These are phyloP conservation scores for Dichotomocladium elegans DNA, from an alignment of 371 early-diverging fungal genomes.

Conservation along the genomic window DNA sequence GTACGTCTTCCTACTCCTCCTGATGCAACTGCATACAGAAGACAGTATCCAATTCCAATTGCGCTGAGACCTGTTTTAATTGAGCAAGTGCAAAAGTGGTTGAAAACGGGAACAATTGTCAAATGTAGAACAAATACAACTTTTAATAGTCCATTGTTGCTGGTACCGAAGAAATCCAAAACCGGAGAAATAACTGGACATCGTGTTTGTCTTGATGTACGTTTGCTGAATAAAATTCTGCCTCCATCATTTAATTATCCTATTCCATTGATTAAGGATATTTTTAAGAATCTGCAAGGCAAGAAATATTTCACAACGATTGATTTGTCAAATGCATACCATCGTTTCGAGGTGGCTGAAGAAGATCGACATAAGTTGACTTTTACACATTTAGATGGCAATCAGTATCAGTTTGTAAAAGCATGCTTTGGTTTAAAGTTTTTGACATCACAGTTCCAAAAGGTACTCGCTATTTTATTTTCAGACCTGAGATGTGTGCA, in stretches of 20 bases:
- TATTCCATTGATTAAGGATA: background rate
- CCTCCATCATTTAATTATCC: background rate
- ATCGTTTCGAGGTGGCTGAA: background rate
- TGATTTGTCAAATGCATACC: slow-evolving; percentile 1
- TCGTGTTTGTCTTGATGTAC: background rate
- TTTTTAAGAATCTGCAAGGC: background rate
- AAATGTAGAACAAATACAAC: background rate
- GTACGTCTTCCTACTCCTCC: slow-evolving; percentile 2
- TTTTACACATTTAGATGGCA: background rate
- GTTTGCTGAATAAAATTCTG: background rate
- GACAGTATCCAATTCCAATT: slow-evolving; percentile 12
- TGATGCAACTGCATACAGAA: background rate
- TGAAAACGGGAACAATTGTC: background rate
- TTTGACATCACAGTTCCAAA: background rate
- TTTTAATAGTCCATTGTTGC: background rate
- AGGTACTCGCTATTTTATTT: background rate
- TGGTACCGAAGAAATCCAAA: background rate
- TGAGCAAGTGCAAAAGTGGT: slow-evolving; percentile 5
- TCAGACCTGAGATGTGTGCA: background rate
- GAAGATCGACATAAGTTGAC: background rate
- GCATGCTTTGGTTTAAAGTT: background rate
- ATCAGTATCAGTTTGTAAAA: background rate
- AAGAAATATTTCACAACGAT: background rate
- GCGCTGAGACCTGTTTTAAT: background rate
- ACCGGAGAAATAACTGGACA: background rate